A percentile compares a stretch with the other conserved stretches of the same genome.
Evolutionary conservation across 495 filamentous ascomycete genomes (phyloP).

Genomic region (Xanthoparmelia taractica): DNA sequence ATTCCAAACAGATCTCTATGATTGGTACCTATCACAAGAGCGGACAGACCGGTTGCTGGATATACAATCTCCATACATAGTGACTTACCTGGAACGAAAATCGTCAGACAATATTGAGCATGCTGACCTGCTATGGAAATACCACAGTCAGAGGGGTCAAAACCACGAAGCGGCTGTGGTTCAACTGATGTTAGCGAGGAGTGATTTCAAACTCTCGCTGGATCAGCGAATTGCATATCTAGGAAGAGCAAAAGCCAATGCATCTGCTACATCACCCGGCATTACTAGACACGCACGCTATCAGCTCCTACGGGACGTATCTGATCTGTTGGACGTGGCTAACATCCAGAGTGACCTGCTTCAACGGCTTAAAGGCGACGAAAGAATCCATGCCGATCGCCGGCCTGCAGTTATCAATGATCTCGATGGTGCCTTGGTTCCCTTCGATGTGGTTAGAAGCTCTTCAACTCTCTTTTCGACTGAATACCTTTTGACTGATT

Average conservation of each 20-base stretch:
- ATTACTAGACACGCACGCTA: conserved; percentile 68
- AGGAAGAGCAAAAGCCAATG: conserved; percentile 78
- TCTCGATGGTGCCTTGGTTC: conserved; percentile 66
- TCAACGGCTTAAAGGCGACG: conserved; percentile 66
- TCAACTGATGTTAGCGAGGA: conserved; percentile 74
- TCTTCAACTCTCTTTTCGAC: neutral
- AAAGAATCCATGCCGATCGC: conserved; percentile 53
- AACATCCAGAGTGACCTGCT: conserved; percentile 91
- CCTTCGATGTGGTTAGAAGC: conserved; percentile 61
- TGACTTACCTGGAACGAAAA: conserved; percentile 74
- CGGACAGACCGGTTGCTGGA: conserved; percentile 77
- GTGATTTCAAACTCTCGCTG: conserved; percentile 64
- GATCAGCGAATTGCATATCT: conserved; percentile 82
- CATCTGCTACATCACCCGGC: conserved; percentile 63
- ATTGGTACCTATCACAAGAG: conserved; percentile 84
- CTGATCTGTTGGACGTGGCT: conserved; percentile 82
- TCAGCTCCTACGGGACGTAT: conserved; percentile 68
- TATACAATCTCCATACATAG: conserved; percentile 72
- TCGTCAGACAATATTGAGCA: conserved; percentile 59
- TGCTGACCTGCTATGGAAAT: conserved; percentile 88
- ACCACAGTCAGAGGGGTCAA: conserved; percentile 67
- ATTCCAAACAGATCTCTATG: conserved; percentile 89
- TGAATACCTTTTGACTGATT: conserved; percentile 13
- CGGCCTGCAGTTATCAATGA: conserved; percentile 51
- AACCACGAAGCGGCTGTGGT: conserved; percentile 83